These are phyloP conservation scores for Lentinula detonsa DNA, from an alignment of 768 basidiomycete species.

Conservation along the genomic window DNA sequence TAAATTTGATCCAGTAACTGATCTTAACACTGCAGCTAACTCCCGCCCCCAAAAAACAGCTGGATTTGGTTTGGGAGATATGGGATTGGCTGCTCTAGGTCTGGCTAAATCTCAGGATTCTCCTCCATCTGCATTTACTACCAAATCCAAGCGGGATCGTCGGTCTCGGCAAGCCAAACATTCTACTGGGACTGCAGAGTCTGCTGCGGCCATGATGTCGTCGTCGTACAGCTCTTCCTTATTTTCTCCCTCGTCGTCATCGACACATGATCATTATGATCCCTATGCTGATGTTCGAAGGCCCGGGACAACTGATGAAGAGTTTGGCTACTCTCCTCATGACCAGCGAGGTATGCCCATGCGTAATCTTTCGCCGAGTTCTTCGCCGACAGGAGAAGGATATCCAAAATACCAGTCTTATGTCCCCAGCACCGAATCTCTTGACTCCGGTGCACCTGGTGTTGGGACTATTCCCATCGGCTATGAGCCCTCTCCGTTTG, in stretches of 20 bases:
- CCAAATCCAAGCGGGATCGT: neutral
- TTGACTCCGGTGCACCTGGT: neutral
- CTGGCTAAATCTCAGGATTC: neutral
- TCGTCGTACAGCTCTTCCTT: neutral
- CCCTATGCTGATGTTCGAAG: neutral
- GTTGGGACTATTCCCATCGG: neutral
- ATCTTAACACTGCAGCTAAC: slow-evolving; percentile 1
- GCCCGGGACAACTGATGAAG: neutral
- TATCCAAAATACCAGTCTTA: neutral
- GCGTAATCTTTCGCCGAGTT: slow-evolving; percentile 3
- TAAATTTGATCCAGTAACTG: neutral
- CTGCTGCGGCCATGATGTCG: neutral
- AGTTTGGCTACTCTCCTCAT: neutral
- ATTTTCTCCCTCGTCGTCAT: slow-evolving; percentile 1
- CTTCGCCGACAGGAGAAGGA: neutral
- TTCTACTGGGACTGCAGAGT: neutral
- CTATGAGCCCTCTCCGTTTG: slow-evolving; percentile 2
- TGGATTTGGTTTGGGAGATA: slow-evolving; percentile 1
- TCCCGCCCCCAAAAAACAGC: neutral
- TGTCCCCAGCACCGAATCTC: neutral
- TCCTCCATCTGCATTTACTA: neutral
- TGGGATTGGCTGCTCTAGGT: slow-evolving; percentile 4
- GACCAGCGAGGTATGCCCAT: neutral
- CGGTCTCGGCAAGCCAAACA: neutral
- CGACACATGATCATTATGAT: neutral